Evolutionary conservation across 495 filamentous ascomycete genomes (phyloP), one percentile per base, ranked within the genome.

Genomic region (Podospora tetraspora): DNA sequence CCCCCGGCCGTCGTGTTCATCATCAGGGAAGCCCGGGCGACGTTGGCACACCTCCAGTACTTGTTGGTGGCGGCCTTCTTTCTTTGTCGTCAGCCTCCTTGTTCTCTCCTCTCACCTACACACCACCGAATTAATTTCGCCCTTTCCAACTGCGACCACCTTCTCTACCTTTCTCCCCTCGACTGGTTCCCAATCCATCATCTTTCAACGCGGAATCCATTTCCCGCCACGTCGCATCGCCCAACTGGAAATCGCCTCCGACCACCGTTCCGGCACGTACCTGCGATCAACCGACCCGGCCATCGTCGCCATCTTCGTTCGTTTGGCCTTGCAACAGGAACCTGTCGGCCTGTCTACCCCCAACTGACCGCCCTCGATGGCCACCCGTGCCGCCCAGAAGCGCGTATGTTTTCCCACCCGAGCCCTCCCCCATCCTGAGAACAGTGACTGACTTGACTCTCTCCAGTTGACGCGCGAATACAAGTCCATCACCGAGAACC

Each of bases 391-490:
- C 64, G 92, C 92, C 32, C 91, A 90, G 77, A 96, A 92, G 79
- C 87, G 92, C 73, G 91, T 94, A 83, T 70, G 90, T 83, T 13
- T 56, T 66, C 57, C 19, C 13, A 5, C 23, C 27, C 27, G 29
- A 22, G 3, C 21, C 37, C 5, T 22, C 11, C 8, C n/a, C 2
- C n/a, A 9, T 3, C 24, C 13, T 8, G 16, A n/a, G 7, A 19
- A 1, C 8, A n/a, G 12, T 43, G 12, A 34, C 59, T 70, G 59
- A 61, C 57, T 25, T 29, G 59, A 63, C 8, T 63, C 13, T 63
- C 21, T 61, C 66, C 73, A 95, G 92, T 89, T 99, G 76, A 91
- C 92, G 71, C 91, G 93, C 71, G 95, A 99, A 83, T 99, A 97
- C 81, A 90, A 93, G 82, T 85, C 87, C 75, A 96, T 99, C 74